These are phyloP conservation scores for Penicillium argentinense DNA, from an alignment of 495 filamentous ascomycete genomes.

Conservation along the genomic window DNA sequence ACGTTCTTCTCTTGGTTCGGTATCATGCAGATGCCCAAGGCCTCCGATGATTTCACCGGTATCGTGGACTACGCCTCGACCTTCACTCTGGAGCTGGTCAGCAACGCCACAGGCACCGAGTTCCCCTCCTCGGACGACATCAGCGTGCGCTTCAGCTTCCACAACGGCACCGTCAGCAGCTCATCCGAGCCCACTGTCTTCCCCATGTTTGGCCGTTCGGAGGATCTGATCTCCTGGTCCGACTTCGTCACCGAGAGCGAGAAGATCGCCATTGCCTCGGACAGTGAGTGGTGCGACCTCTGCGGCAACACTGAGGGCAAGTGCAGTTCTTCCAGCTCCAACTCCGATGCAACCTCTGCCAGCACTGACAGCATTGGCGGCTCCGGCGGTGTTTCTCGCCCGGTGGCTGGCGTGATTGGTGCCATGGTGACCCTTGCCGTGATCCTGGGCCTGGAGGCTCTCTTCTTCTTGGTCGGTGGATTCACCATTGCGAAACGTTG, in stretches of 20 bases:
- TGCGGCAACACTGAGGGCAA: slow-evolving; percentile 45
- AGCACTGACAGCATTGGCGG: slow-evolving; percentile 6
- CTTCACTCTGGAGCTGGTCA: slow-evolving; percentile 52
- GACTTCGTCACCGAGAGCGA: slow-evolving; percentile 40
- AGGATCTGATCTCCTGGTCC: slow-evolving; percentile 34
- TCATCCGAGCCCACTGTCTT: slow-evolving; percentile 30
- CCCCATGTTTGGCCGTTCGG: slow-evolving; percentile 41
- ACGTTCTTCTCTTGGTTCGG: slow-evolving; percentile 52
- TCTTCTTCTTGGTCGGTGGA: slow-evolving; percentile 42
- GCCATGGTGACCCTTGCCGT: slow-evolving; percentile 62
- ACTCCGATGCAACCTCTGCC: slow-evolving; percentile 7
- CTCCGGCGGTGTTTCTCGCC: slow-evolving; percentile 37
- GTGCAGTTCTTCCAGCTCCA: slow-evolving; percentile 24
- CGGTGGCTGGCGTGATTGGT: slow-evolving; percentile 59
- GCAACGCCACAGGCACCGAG: slow-evolving; percentile 33
- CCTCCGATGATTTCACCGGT: slow-evolving; percentile 43
- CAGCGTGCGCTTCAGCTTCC: slow-evolving; percentile 52
- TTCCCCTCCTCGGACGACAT: slow-evolving; percentile 37
- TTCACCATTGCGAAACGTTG: slow-evolving; percentile 28
- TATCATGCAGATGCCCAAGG: slow-evolving; percentile 39
- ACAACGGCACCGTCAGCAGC: slow-evolving; percentile 48
- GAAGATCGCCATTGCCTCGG: slow-evolving; percentile 37
- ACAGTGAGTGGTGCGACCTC: slow-evolving; percentile 43
- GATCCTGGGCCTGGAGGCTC: slow-evolving; percentile 46
- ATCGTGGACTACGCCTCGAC: slow-evolving; percentile 52